phyloP scores from a whole-genome alignment of 768 basidiomycete species.

The Chalciporus chontae region DNA sequence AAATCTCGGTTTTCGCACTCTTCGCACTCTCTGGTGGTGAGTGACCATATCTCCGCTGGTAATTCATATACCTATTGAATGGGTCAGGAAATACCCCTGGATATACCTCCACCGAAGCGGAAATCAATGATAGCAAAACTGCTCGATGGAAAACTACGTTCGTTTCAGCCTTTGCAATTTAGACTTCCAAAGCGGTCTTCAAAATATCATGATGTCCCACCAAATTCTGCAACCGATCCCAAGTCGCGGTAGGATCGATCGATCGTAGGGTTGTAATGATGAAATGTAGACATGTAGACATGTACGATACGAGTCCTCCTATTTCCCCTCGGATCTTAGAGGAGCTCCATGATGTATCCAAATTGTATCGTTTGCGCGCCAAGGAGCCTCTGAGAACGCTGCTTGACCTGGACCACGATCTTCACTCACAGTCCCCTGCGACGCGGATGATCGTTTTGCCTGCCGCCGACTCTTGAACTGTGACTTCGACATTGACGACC shows the following conservation, averaged over 20 bases:
- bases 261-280: background rate
- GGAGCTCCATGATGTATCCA: background rate
- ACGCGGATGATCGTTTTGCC: background rate
- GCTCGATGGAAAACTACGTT: background rate
- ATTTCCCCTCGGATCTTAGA: no score
- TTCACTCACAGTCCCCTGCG: background rate
- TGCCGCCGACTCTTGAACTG: background rate
- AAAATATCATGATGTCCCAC: background rate
- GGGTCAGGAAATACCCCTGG: conserved; percentile 3
- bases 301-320: background rate
- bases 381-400: no score
- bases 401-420: no score
- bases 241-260: background rate
- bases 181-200: background rate
- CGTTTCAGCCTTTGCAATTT: background rate
- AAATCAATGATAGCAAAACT: conserved; percentile 14
- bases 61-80: background rate
- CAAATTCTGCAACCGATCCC: no score
- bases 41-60: background rate
- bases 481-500: background rate
- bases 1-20: conserved; percentile 23
- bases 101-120: conserved; percentile 4
- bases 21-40: conserved; percentile 8
- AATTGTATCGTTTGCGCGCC: no score
- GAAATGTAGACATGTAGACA: background rate